Conservation (phyloP, 306 rosid genomes). For the Notholithocarpus densiflorus region DNA sequence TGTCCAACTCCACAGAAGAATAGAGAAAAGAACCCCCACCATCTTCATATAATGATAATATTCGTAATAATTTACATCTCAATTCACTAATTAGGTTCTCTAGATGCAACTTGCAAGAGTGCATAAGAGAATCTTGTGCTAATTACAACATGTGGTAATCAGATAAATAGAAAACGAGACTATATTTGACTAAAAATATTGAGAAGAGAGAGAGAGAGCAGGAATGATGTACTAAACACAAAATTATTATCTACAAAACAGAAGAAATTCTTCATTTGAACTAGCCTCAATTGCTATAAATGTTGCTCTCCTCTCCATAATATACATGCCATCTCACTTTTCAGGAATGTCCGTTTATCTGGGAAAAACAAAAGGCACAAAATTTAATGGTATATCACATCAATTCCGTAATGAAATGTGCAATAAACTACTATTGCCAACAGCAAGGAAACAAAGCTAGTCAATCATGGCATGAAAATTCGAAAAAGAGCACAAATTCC, state of each 20-base stretch:
- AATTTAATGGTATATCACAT: background rate
- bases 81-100: too few species aligned
- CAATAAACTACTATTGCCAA: background rate
- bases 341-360: background rate
- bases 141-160: background rate
- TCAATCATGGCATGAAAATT: background rate
- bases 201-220: background rate
- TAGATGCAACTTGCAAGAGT: too few species aligned
- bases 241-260: conserved; percentile 21
- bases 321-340: background rate
- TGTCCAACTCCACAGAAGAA: too few species aligned
- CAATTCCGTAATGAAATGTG: background rate
- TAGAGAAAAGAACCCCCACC: too few species aligned
- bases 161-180: background rate
- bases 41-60: too few species aligned
- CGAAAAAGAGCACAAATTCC: background rate
- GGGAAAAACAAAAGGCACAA: background rate
- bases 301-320: background rate
- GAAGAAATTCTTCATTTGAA: conserved; percentile 3
- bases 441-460: background rate
- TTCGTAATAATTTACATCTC: too few species aligned
- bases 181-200: background rate
- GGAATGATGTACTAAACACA: conserved; percentile 2
- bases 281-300: background rate
- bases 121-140: background rate